Percentiles rank a stretch among this genome's conserved stretches.
Conservation (phyloP, 306 rosid genomes). For the Quillaja saponaria region DNA sequence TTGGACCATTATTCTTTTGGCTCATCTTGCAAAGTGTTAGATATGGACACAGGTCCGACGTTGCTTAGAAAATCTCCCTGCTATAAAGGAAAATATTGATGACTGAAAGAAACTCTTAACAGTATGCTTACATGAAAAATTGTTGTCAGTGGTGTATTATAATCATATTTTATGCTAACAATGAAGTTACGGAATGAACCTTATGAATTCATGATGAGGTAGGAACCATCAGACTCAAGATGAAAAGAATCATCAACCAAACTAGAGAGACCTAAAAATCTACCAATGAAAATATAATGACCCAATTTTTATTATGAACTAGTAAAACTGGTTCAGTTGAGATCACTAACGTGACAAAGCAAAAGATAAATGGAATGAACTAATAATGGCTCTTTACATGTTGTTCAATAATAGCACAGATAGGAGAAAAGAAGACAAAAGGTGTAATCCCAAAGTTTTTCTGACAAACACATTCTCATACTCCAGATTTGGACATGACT, state of each 20-base stretch:
- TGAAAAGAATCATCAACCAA: too few species aligned
- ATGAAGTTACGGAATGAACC: too few species aligned
- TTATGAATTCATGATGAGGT: too few species aligned
- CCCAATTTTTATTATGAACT: background rate
- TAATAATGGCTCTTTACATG: background rate
- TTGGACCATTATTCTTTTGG: slow-evolving; percentile 43
- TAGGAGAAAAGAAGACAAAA: too few species aligned
- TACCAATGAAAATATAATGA: background rate
- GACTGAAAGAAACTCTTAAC: background rate
- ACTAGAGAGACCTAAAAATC: background rate
- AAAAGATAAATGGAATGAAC: background rate
- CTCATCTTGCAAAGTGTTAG: slow-evolving; percentile 43
- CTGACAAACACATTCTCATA: too few species aligned
- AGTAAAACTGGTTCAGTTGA: background rate
- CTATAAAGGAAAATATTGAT: slow-evolving; percentile 20
- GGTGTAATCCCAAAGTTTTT: too few species aligned
- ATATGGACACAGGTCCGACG: background rate
- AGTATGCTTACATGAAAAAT: too few species aligned
- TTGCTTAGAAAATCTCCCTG: slow-evolving; percentile 19
- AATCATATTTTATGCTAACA: too few species aligned
- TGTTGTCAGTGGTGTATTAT: too few species aligned
- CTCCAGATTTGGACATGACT: too few species aligned
- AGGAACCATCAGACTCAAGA: too few species aligned
- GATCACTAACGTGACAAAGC: too few species aligned
- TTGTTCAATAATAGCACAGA: background rate